A percentile compares a stretch with the other conserved stretches of the same genome.
phyloP scores from a whole-genome alignment of 345 rosid species.

The Bruguiera parviflora region DNA sequence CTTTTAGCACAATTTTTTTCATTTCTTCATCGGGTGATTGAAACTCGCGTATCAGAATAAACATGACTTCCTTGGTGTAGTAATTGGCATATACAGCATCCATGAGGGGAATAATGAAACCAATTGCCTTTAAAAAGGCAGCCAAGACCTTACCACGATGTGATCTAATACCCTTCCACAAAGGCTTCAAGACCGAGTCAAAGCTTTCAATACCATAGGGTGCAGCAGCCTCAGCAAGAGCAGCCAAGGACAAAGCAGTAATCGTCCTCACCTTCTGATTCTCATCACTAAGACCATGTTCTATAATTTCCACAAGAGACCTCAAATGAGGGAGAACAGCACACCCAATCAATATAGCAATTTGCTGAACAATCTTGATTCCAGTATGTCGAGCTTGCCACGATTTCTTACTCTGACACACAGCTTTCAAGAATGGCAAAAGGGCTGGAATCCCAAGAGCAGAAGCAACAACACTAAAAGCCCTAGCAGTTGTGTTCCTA shows the following conservation, averaged over 20 bases:
- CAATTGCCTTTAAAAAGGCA: slow-evolving; percentile 99
- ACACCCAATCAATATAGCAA: slow-evolving; percentile 95
- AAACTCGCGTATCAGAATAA: slow-evolving; percentile 91
- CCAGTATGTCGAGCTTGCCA: slow-evolving; percentile 99
- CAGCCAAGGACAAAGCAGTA: slow-evolving; percentile 97
- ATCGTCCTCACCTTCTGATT: slow-evolving; percentile 97
- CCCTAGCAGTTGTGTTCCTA: slow-evolving; percentile 98
- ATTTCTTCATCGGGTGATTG: slow-evolving; percentile 99
- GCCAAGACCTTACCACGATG: slow-evolving; percentile 99
- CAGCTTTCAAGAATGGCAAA: slow-evolving; percentile 91
- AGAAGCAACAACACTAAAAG: slow-evolving; percentile 99
- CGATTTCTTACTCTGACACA: slow-evolving; percentile 98
- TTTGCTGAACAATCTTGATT: slow-evolving; percentile 98
- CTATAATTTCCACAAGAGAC: slow-evolving; percentile 90
- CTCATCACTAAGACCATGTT: slow-evolving; percentile 94
- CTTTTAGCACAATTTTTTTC: slow-evolving; percentile 97
- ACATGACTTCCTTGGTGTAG: slow-evolving; percentile 96
- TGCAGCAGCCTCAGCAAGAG: slow-evolving; percentile 99
- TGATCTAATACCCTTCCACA: slow-evolving; percentile 98
- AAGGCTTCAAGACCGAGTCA: slow-evolving; percentile 90
- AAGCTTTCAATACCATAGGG: slow-evolving; percentile 99
- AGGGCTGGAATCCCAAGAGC: slow-evolving; percentile 96
- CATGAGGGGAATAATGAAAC: slow-evolving; percentile 96
- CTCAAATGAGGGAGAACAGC: slow-evolving; percentile 94
- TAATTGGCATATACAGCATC: slow-evolving; percentile 94